phyloP scores from a whole-genome alignment of 2,329 filamentous ascomycete genomes.

The Parafenestella ontariensis region DNA sequence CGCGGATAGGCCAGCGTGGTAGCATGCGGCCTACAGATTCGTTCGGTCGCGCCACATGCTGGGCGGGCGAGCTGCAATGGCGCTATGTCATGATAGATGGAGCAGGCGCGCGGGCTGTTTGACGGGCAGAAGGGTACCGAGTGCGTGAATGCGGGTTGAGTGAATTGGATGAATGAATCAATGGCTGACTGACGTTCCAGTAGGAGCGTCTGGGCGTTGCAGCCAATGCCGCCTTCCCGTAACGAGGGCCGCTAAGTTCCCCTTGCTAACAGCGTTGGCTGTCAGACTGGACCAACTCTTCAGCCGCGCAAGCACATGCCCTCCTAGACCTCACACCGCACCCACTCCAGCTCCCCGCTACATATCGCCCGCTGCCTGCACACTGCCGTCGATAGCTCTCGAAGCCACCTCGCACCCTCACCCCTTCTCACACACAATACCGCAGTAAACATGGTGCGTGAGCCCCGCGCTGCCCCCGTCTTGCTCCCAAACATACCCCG shows the following conservation, averaged over 20 bases:
- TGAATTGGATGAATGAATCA: neutral
- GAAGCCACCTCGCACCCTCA: conserved; percentile 5
- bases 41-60: conserved; percentile 98
- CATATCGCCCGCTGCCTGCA: conserved; percentile 18
- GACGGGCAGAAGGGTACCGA: no score
- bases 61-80: conserved; percentile 33
- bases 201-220: conserved; percentile 9
- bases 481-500: conserved; percentile 37
- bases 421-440: conserved; percentile 1
- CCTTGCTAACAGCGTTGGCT: conserved; percentile 28
- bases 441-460: conserved; percentile 48
- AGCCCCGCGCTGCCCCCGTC: conserved; percentile 30
- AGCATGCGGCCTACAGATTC: conserved; percentile 75
- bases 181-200: neutral
- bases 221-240: conserved; percentile 14
- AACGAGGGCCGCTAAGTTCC: conserved; percentile 17
- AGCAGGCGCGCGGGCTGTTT: no score
- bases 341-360: conserved; percentile 11
- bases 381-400: neutral
- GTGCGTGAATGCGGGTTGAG: no score
- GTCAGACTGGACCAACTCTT: conserved; percentile 20
- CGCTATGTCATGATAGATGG: conserved; percentile 40
- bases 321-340: conserved; percentile 24
- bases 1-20: conserved; percentile 22
- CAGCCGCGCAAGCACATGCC: conserved; percentile 3